phyloP scores from a whole-genome alignment of 306 rosid genomes.

The Rosa chinensis region DNA sequence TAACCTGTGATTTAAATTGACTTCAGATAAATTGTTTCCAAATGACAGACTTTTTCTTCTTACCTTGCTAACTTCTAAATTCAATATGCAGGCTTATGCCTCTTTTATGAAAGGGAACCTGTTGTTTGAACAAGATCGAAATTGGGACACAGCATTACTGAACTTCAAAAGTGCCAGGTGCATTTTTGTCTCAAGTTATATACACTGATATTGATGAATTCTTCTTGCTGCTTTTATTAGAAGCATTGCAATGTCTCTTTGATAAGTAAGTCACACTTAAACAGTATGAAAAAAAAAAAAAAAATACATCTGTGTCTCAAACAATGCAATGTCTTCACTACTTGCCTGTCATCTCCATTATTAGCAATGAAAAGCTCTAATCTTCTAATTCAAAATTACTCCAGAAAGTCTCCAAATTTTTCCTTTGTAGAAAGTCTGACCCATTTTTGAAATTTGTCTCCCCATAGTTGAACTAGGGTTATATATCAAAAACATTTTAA shows the following conservation, averaged over 20 bases:
- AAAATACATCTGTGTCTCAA: not conserved
- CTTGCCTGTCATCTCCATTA: not conserved
- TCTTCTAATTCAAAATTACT: not conserved
- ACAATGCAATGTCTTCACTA: not conserved
- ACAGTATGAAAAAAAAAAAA: not conserved
- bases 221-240: not conserved
- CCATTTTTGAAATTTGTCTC: not conserved
- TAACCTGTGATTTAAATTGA: not conserved
- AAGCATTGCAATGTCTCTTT: not conserved
- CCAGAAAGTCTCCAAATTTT: not conserved
- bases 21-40: not conserved
- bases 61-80: conserved; percentile 5
- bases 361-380: not conserved
- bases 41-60: conserved; percentile 13
- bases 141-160: conserved; percentile 86
- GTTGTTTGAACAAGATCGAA: conserved; percentile 93
- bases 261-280: not conserved
- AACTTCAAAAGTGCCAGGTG: conserved; percentile 98
- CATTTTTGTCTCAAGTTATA: conserved; percentile 24
- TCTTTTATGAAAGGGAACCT: conserved; percentile 95
- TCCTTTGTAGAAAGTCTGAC: not conserved
- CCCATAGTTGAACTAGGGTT: not conserved
- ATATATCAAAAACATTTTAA: not conserved
- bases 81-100: conserved; percentile 70
- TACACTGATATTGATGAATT: not conserved